Evolutionary conservation across 805 yeast genomes (phyloP).

Genomic region (Pichia nakasei): DNA sequence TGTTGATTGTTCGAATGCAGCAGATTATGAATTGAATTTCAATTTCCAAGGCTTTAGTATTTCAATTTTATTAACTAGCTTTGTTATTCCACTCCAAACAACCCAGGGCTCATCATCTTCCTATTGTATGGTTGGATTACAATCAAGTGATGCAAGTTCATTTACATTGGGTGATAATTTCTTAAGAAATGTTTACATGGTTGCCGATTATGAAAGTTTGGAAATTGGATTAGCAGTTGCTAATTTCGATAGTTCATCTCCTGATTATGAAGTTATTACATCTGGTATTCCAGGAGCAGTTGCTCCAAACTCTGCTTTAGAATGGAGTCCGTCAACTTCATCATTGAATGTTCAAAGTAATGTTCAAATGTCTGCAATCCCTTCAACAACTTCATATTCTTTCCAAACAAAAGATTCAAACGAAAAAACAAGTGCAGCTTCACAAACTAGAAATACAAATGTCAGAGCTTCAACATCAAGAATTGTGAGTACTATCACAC

Average conservation of each 20-base stretch:
- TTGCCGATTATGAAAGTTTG: constrained; percentile 42
- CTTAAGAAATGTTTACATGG: constrained; percentile 43
- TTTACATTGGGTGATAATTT: constrained; percentile 48
- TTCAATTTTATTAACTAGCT: constrained; percentile 35
- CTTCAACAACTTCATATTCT: constrained; percentile 1
- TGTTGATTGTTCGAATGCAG: constrained; percentile 32
- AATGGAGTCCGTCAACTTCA: constrained; percentile 21
- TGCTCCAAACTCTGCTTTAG: constrained; percentile 35
- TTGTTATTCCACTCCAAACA: constrained; percentile 15
- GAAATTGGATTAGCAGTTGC: constrained; percentile 36
- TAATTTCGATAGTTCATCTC: constrained; percentile 18
- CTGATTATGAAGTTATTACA: constrained; percentile 32
- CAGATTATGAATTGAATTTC: constrained; percentile 28
- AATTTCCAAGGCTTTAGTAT: constrained; percentile 51
- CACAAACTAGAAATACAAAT: background rate
- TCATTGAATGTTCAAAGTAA: background rate
- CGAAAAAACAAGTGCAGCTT: background rate
- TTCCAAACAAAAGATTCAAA: background rate
- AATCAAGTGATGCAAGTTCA: constrained; percentile 24
- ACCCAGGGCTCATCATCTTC: constrained; percentile 17
- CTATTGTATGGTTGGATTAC: constrained; percentile 39
- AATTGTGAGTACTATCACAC: constrained; percentile 5
- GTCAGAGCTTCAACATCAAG: background rate
- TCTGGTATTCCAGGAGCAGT: constrained; percentile 41
- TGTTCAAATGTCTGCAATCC: constrained; percentile 4